Evolutionary conservation across 768 basidiomycete species (phyloP), one percentile per base, ranked within the genome.

Genomic region (Cystobasidium onofrii): DNA sequence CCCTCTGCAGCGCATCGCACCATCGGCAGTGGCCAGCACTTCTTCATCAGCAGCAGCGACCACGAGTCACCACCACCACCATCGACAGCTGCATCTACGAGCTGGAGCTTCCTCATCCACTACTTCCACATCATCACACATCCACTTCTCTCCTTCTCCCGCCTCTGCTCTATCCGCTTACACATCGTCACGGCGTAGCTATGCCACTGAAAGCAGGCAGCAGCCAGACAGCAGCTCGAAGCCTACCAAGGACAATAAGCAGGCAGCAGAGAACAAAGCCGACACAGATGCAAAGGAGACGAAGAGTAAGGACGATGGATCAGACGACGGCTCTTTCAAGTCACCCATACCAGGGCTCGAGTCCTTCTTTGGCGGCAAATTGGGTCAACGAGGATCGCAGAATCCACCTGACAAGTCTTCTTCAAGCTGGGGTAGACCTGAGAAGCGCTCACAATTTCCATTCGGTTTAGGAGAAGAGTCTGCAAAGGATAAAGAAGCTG

Each of bases 281-380:
- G 46, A 50, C 18, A 29, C 12, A 13, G 34, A 46, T 33, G 65
- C 54, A 31, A 31, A 64, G 43, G 9, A 63, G 7, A 20, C 29
- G 1, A 25, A 41, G 20, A 73, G 50, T 13, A 34, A 52, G 44
- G 43, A 62, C 17, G 72, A 73, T 50, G 43, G 25, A 17, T 41
- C 46, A n/a, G 46, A 50, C 46, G 9, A 41, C 10, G 27, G 34
- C 60, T 73, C 27, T 10, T 60, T 17, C 18, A 63, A 50, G 29
- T 55, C 64, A 18, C 73, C 65, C 46, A 46, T 74, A 1, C 29
- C 43, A 41, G 77, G 73, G 20, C 72, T 79, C 39, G 78, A 78
- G 23, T 76, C 76, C 74, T 78, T 79, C 76, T 79, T 79, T 57
- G 73, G 73, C 34, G 77, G 77, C 20, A 25, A 71, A 12, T 60